These are phyloP conservation scores for Daldinia caldariorum DNA, from an alignment of 495 filamentous ascomycete genomes.

Conservation along the genomic window DNA sequence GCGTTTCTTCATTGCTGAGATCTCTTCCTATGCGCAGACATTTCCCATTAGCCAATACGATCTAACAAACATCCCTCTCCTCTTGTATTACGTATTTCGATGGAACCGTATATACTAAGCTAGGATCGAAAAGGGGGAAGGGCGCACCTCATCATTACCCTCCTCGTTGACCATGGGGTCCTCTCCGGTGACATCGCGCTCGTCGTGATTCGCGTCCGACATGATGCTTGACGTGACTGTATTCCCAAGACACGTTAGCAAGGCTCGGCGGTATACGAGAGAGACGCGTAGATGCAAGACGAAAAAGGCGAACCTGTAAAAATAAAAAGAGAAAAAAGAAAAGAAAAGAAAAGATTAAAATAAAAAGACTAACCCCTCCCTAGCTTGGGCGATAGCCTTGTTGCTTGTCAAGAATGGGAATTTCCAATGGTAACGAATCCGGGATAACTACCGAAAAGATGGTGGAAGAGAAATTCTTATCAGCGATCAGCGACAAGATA, in stretches of 20 bases:
- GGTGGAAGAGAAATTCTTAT: constrained; percentile 1
- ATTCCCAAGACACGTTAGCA: constrained; percentile 14
- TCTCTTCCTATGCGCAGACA: constrained; percentile 71
- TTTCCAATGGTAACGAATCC: constrained; percentile 2
- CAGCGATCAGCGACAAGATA: constrained; percentile 11
- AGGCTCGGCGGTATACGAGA: background rate
- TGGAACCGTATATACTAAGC: background rate
- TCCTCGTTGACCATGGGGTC: constrained; percentile 53
- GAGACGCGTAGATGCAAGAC: background rate
- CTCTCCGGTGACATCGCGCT: constrained; percentile 45
- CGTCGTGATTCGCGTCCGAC: constrained; percentile 44
- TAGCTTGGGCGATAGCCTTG: constrained; percentile 8
- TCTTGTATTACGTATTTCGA: background rate
- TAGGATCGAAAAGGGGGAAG: constrained; percentile 1
- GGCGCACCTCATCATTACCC: constrained; percentile 57
- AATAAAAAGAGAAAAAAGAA: background rate
- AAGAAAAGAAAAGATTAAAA: background rate
- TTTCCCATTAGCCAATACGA: constrained; percentile 32
- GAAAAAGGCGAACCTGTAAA: constrained; percentile 7
- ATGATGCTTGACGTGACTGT: constrained; percentile 31
- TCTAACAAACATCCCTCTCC: constrained; percentile 9
- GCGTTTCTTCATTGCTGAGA: constrained; percentile 95
- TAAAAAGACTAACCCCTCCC: constrained; percentile 30
- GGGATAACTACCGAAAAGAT: constrained; percentile 3
- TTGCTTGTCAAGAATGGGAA: constrained; percentile 1